phyloP scores from a whole-genome alignment of 1,284 basidiomycete species.

The Cryptococcus neoformans region DNA sequence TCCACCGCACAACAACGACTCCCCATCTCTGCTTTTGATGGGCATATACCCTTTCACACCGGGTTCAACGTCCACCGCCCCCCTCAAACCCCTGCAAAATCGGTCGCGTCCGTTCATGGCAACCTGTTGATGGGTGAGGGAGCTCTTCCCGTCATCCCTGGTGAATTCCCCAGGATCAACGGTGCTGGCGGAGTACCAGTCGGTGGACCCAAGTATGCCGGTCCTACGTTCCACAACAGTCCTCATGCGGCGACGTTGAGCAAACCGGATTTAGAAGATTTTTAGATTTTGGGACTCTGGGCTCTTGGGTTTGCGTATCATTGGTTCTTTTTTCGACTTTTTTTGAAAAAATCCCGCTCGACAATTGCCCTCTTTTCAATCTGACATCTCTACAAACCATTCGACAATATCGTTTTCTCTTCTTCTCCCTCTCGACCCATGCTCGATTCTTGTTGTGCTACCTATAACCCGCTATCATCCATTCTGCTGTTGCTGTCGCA shows the following conservation, averaged over 20 bases:
- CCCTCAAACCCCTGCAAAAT: slow-evolving; percentile 42
- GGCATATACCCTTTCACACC: slow-evolving; percentile 31
- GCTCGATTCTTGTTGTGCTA: background rate
- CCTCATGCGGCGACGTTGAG: slow-evolving; percentile 39
- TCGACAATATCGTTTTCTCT: background rate
- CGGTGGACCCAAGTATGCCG: slow-evolving; percentile 38
- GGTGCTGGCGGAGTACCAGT: background rate
- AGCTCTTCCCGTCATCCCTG: slow-evolving; percentile 22
- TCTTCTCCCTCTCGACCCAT: too few relatives aligned
- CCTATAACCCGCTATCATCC: background rate
- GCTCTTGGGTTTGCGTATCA: background rate
- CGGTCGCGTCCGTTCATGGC: slow-evolving; percentile 7
- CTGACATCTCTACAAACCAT: too few relatives aligned
- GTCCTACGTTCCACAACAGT: slow-evolving; percentile 48
- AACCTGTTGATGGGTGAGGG: slow-evolving; percentile 2
- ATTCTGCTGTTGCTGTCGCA: background rate
- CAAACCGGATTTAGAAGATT: slow-evolving; percentile 46
- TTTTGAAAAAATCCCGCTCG: background rate
- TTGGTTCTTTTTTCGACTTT: too few relatives aligned
- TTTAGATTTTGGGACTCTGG: slow-evolving; percentile 19
- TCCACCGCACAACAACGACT: background rate
- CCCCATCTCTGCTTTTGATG: slow-evolving; percentile 30
- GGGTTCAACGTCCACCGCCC: slow-evolving; percentile 41
- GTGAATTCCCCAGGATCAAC: slow-evolving; percentile 37
- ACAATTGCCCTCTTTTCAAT: too few relatives aligned